phyloP scores from a whole-genome alignment of 1,284 basidiomycete genomes.

The Trichosporon faecale region DNA sequence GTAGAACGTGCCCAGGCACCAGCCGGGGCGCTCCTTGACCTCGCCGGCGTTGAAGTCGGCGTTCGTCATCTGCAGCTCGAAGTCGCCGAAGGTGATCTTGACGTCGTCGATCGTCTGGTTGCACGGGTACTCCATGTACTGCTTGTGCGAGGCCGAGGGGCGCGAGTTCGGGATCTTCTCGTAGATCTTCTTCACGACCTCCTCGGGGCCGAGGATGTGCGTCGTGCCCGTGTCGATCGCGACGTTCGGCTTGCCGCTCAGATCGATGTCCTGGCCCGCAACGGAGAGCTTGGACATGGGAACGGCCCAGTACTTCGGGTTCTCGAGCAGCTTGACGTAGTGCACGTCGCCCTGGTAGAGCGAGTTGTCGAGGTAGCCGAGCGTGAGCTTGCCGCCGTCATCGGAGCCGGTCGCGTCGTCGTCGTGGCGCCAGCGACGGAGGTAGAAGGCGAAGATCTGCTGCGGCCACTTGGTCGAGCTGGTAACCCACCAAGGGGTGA shows the following conservation, averaged over 20 bases:
- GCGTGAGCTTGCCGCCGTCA: conserved; percentile 71
- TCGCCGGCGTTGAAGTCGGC: conserved; percentile 71
- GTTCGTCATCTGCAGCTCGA: conserved; percentile 62
- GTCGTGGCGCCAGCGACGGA: conserved; percentile 69
- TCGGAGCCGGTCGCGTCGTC: conserved; percentile 56
- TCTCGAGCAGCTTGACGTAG: conserved; percentile 60
- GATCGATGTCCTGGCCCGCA: conserved; percentile 50
- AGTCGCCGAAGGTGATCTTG: conserved; percentile 66
- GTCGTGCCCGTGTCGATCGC: conserved; percentile 78
- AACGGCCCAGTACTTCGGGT: conserved; percentile 50
- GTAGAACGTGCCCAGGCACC: conserved; percentile 53
- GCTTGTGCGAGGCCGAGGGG: conserved; percentile 63
- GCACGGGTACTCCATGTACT: conserved; percentile 75
- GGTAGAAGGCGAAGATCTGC: conserved; percentile 75
- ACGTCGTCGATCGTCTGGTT: conserved; percentile 63
- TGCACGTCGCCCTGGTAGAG: conserved; percentile 77
- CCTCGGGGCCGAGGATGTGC: conserved; percentile 75
- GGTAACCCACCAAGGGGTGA: conserved; percentile 59
- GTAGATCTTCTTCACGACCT: conserved; percentile 65
- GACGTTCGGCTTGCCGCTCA: conserved; percentile 38
- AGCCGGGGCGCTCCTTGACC: conserved; percentile 51
- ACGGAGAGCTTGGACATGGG: conserved; percentile 49
- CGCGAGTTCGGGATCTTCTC: conserved; percentile 68
- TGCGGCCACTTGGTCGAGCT: conserved; percentile 57
- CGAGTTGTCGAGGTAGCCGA: conserved; percentile 59